Evolutionary conservation across 208 protist genomes (phyloP).

Genomic region (Trichomonas gallinae): DNA sequence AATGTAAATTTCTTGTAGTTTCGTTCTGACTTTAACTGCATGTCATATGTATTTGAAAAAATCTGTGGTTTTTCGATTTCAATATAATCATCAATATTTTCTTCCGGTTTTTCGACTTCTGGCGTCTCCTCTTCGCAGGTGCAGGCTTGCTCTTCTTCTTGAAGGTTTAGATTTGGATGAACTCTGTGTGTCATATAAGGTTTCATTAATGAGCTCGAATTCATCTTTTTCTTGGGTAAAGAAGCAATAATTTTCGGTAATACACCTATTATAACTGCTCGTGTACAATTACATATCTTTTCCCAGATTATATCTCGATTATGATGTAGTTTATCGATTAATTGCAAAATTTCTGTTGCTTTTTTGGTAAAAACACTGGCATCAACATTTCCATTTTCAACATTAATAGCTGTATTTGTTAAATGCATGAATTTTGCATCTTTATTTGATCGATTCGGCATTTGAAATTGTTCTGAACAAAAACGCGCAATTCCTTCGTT

Average conservation of each 20-base stretch:
- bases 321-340: background rate
- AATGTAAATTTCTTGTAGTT: too few relatives aligned
- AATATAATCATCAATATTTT: too few relatives aligned
- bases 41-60: too few relatives aligned
- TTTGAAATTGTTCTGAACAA: conserved; percentile 11
- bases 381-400: background rate
- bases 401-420: conserved; percentile 20
- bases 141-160: too few relatives aligned
- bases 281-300: background rate
- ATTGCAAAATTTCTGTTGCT: background rate
- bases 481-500: conserved; percentile 25
- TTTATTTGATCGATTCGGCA: background rate
- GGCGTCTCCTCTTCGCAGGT: too few relatives aligned
- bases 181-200: too few relatives aligned
- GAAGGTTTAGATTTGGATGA: too few relatives aligned
- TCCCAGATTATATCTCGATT: background rate
- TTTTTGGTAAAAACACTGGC: background rate
- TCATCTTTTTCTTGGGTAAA: background rate
- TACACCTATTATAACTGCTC: background rate
- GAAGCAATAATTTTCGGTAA: background rate
- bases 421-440: conserved; percentile 21
- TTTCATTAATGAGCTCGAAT: background rate
- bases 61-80: too few relatives aligned
- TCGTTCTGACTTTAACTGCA: too few relatives aligned
- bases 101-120: too few relatives aligned